Base-by-base conservation (phyloP, 2,329 filamentous ascomycete species). In the Coccinonectria pachysandricola region DNA sequence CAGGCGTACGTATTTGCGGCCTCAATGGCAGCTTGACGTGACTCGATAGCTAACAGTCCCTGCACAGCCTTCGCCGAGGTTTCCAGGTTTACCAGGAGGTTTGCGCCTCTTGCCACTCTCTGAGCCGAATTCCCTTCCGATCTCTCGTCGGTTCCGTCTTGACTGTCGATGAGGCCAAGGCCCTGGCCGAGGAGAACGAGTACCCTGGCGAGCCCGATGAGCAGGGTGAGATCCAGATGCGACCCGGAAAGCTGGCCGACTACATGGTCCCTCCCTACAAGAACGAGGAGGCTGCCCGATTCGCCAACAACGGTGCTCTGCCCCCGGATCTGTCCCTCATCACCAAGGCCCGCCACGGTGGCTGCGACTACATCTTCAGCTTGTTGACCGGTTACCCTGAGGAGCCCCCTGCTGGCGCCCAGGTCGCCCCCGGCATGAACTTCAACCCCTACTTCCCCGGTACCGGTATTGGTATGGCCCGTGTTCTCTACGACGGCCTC, bases 401-500 rank as follows among this genome's bases (percentile, higher is more conserved):
- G 46, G 91, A 98, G 65, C 72, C 85, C 34, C 91, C 91, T 28
- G 84, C 91, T 26, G 91, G 91, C 56, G 86, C 83, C 37, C 65
- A 72, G 48, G 80, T 98, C 34, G 79, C 77, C 48, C 75, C 78
- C 36, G 91, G 91, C 52, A 78, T 98, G 63, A 95, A 96, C 78
- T 98, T 98, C 77, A 98, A 98, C 75, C 91, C 91, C 35, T 98
- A 95, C 73, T 98, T 98, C 79, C 91, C 91, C 32, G 91, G 91
- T 55, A 96, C 91, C 47, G 88, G 88, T 56, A 98, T 98, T 59
- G 91, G 83, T 51, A 98, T 98, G 91, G 88, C 80, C 49, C 88
- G 91, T 75, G 91, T 96, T 36, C 76, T 98, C 35, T 98, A 93
- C 65, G 91, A 98, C 46, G 91, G 85, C 40, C 68, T 98, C 32